Conservation (phyloP, 169 alveolate genomes). For the Toxoplasma gondii region DNA sequence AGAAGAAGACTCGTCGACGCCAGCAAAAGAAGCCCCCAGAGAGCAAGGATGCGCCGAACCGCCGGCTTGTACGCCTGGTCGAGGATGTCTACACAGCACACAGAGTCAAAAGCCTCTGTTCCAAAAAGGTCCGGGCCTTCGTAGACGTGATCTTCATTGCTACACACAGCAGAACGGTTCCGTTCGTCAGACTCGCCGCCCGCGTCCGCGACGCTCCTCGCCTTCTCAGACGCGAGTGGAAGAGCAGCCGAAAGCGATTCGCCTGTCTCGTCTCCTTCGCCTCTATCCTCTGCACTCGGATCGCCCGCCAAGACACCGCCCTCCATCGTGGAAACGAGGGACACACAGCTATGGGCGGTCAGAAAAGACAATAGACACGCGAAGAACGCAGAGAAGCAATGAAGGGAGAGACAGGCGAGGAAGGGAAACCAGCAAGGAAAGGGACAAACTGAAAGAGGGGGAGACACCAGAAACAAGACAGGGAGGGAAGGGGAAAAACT, state of each 20-base stretch:
- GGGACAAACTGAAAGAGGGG: not conserved
- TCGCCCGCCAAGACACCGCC: no score
- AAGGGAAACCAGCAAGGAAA: not conserved
- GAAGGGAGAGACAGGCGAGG: not conserved
- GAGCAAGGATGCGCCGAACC: not conserved
- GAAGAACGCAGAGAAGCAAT: not conserved
- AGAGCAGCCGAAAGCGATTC: not conserved
- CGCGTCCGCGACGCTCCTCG: not conserved
- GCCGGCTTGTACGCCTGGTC: not conserved
- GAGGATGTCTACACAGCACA: constrained; percentile 33
- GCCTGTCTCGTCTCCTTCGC: not conserved
- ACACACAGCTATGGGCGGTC: no score
- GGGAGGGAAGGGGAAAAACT: no score
- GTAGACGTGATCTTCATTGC: not conserved
- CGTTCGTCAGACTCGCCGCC: not conserved
- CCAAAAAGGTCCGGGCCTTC: constrained; percentile 7
- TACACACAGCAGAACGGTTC: no score
- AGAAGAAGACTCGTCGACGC: not conserved
- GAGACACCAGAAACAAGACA: not conserved
- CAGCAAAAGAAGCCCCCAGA: constrained; percentile 8
- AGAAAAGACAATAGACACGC: not conserved
- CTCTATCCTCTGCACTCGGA: no score
- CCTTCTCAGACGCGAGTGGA: not conserved
- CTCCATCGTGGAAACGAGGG: no score
- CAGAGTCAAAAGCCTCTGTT: constrained; percentile 1